These are phyloP conservation scores for Trichosporon ovoides DNA, from an alignment of 1,284 basidiomycete species.

Conservation along the genomic window DNA sequence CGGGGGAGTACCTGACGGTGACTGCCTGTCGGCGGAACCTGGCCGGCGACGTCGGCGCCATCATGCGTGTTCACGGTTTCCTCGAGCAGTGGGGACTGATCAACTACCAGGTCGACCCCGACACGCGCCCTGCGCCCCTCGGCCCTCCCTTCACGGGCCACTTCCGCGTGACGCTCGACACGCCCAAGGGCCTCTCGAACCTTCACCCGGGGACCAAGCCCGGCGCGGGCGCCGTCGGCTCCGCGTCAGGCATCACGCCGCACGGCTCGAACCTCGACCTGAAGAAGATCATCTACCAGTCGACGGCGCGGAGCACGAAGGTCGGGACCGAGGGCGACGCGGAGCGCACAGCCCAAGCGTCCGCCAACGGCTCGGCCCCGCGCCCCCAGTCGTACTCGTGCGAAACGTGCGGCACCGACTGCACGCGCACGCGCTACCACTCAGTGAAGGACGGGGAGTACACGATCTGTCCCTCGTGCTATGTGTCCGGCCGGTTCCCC, in stretches of 20 bases:
- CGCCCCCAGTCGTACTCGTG: conserved; percentile 63
- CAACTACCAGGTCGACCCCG: conserved; percentile 98
- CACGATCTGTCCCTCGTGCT: conserved; percentile 83
- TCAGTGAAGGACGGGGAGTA: conserved; percentile 91
- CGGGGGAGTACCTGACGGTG: conserved; percentile 93
- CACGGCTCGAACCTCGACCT: conserved; percentile 68
- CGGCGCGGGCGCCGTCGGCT: conserved; percentile 28
- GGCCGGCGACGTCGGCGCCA: conserved; percentile 95
- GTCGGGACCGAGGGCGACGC: conserved; percentile 63
- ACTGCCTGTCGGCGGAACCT: conserved; percentile 94
- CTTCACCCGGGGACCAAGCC: conserved; percentile 75
- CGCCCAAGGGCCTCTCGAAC: conserved; percentile 90
- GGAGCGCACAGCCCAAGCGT: conserved; percentile 55
- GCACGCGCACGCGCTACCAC: conserved; percentile 82
- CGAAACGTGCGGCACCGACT: conserved; percentile 92
- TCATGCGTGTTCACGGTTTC: conserved; percentile 98
- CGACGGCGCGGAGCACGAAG: conserved; percentile 65
- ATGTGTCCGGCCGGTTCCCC: conserved; percentile 93
- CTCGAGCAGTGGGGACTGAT: conserved; percentile 98
- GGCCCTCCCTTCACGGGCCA: conserved; percentile 98
- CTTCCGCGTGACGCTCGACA: conserved; percentile 95
- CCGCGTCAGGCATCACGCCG: conserved; percentile 52
- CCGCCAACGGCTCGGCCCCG: conserved; percentile 52
- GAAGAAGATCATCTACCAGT: conserved; percentile 80
- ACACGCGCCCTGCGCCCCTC: conserved; percentile 85